Conservation (phyloP, 2,329 filamentous ascomycete genomes). For the Boeremia exigua region DNA sequence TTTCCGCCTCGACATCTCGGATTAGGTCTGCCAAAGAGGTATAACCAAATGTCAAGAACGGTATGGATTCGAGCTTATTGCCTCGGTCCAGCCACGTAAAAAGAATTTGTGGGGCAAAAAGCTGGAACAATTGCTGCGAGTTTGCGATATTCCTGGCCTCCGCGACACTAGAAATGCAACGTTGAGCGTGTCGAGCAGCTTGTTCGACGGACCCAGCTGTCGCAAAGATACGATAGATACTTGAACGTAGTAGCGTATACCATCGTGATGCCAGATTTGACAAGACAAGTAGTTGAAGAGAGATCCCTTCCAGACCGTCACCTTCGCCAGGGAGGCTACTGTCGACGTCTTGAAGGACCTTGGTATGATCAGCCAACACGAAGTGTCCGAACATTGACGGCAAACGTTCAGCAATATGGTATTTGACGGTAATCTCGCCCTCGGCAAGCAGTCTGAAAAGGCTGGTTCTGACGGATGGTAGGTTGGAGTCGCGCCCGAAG, state of each 20-base stretch:
- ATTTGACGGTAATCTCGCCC: conserved; percentile 75
- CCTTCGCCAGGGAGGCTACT: conserved; percentile 75
- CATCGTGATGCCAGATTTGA: conserved; percentile 79
- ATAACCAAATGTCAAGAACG: conserved; percentile 87
- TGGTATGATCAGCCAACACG: conserved; percentile 81
- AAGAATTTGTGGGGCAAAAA: conserved; percentile 88
- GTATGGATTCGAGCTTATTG: conserved; percentile 62
- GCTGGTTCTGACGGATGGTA: conserved; percentile 71
- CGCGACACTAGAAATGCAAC: conserved; percentile 73
- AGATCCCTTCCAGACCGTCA: conserved; percentile 79
- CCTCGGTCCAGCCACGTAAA: conserved; percentile 85
- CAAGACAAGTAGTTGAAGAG: conserved; percentile 78
- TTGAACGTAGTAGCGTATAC: conserved; percentile 83
- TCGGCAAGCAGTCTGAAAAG: conserved; percentile 75
- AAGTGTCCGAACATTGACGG: conserved; percentile 80
- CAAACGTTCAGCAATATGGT: conserved; percentile 72
- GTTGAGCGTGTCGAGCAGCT: conserved; percentile 72
- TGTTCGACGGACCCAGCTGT: conserved; percentile 74
- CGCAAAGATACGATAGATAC: conserved; percentile 94
- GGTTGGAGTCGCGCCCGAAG: conserved; percentile 66
- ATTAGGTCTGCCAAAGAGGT: conserved; percentile 71
- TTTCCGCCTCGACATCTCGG: conserved; percentile 74
- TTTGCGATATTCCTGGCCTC: conserved; percentile 67
- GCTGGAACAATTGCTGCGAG: conserved; percentile 73
- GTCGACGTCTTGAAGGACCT: conserved; percentile 84